These are phyloP conservation scores for Gymnopilus dilepis DNA, from an alignment of 768 basidiomycete genomes.

Conservation along the genomic window DNA sequence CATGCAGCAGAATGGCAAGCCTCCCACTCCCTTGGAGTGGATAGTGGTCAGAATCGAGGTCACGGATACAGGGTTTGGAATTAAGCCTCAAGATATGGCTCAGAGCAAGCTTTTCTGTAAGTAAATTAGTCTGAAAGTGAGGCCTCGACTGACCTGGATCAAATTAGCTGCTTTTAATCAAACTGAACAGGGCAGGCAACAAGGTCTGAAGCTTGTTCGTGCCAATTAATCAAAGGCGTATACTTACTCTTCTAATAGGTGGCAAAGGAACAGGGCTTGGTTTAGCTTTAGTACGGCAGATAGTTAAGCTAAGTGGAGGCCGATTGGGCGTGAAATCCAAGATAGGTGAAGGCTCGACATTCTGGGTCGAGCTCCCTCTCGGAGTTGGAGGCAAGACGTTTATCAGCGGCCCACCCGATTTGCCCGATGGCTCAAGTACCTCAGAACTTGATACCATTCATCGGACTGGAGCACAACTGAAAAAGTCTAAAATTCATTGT, in stretches of 20 bases:
- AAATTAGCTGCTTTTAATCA: slow-evolving; percentile 73
- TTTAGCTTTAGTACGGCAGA: slow-evolving; percentile 76
- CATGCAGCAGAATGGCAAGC: slow-evolving; percentile 41
- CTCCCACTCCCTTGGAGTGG: slow-evolving; percentile 49
- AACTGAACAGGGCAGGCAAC: slow-evolving; percentile 76
- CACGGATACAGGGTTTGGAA: slow-evolving; percentile 70
- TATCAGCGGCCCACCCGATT: slow-evolving; percentile 26
- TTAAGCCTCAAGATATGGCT: slow-evolving; percentile 61
- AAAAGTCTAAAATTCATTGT: background rate
- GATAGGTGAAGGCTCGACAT: slow-evolving; percentile 75
- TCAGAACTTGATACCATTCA: slow-evolving; percentile 34
- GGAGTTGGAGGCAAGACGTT: slow-evolving; percentile 68
- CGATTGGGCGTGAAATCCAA: slow-evolving; percentile 73
- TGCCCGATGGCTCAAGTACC: slow-evolving; percentile 28
- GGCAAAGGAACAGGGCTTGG: slow-evolving; percentile 79
- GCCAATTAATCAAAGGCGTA: slow-evolving; percentile 4
- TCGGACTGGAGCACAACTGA: slow-evolving; percentile 23
- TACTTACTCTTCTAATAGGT: slow-evolving; percentile 35
- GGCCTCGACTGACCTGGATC: background rate
- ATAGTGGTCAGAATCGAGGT: slow-evolving; percentile 89
- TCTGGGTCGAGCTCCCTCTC: slow-evolving; percentile 88
- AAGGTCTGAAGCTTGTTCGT: slow-evolving; percentile 42
- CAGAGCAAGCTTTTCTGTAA: slow-evolving; percentile 75
- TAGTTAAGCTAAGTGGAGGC: slow-evolving; percentile 77
- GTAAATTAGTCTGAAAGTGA: slow-evolving; percentile 26